A percentile compares a stretch with the other conserved stretches of the same genome.
These are phyloP conservation scores for Nothophoma quercina DNA, from an alignment of 2,329 filamentous ascomycete genomes.

Conservation along the genomic window DNA sequence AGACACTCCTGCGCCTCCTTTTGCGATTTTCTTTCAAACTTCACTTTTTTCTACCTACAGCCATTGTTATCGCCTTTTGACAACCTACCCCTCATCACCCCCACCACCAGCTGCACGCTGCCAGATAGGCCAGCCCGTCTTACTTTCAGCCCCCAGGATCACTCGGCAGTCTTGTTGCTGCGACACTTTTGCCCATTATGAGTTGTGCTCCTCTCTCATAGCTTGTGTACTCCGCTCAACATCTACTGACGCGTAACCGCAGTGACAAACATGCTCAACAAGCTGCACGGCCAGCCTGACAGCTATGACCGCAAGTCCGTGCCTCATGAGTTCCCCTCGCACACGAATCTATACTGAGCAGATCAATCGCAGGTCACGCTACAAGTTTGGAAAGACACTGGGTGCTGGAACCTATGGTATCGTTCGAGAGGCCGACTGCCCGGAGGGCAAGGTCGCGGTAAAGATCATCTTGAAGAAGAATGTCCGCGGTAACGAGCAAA, in stretches of 20 bases:
- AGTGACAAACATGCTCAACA: constrained; percentile 93
- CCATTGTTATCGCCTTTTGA: constrained; percentile 31
- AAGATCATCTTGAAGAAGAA: constrained; percentile 99
- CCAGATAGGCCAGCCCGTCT: constrained; percentile 40
- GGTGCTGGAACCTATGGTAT: constrained; percentile 98
- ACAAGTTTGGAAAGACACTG: constrained; percentile 90
- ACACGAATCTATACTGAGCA: constrained; percentile 40
- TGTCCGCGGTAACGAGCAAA: constrained; percentile 96
- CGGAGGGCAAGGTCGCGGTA: constrained; percentile 86
- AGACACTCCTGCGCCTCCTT: constrained; percentile 27
- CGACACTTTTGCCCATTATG: constrained; percentile 41
- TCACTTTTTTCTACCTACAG: constrained; percentile 21
- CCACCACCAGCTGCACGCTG: constrained; percentile 38
- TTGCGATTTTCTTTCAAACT: constrained; percentile 20
- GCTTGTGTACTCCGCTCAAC: neutral
- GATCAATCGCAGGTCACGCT: constrained; percentile 70
- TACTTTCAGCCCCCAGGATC: constrained; percentile 41
- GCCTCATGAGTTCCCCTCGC: constrained; percentile 26
- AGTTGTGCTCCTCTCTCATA: constrained; percentile 37
- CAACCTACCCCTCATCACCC: constrained; percentile 42
- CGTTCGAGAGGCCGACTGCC: constrained; percentile 90
- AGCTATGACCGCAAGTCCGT: constrained; percentile 97
- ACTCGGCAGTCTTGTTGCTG: constrained; percentile 38
- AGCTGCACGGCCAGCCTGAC: constrained; percentile 94
- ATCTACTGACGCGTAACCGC: constrained; percentile 26